Evolutionary conservation across 495 filamentous ascomycete genomes (phyloP), one percentile per base, ranked within the genome.

Genomic region (Tuber melanosporum): DNA sequence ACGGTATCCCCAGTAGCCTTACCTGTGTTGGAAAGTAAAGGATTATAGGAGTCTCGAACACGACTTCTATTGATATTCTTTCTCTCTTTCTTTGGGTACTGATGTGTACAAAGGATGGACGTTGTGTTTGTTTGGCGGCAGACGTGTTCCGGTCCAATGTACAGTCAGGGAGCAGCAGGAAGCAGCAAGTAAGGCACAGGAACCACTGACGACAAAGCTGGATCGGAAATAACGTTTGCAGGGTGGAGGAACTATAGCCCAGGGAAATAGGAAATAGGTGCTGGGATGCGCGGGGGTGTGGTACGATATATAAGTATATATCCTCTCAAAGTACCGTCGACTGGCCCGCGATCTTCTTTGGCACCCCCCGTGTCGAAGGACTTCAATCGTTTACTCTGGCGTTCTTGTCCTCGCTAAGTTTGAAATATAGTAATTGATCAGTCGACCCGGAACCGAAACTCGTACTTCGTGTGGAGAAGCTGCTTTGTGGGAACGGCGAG

Each of bases 191-290:
- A 80, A 81, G 76, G 79, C 74, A 78, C 80, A 82, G 77, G 74
- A 75, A 82, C 80, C 80, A 81, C 80, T 82, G 76, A 82, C 80
- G 80, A 81, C 79, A 81, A 75, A 80, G 78, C 78, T 81, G 74
- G 79, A 78, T 77, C 75, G 79, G 78, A 82, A 82, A 82, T 82
- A 82, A 82, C 77, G 77, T 79, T 79, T 82, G 79, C 80, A 82
- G 80, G 80, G 80, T 76, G 79, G 80, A 80, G 75, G 75, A 81
- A 81, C 79, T 81, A 82, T 82, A 78, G 74, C 75, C 76, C 80
- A 82, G 75, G 78, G 81, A 82, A 82, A 82, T 76, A 82, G 81
- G 78, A 82, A 82, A 78, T 74, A 82, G 75, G 71, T 82, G 80
- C 80, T 82, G 72, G 80, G 80, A 82, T 82, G 79, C 80, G 80